A percentile compares a stretch with the other conserved stretches of the same genome.
Conservation (phyloP, 2,329 filamentous ascomycete species). For the Orbilia ellipsospora region DNA sequence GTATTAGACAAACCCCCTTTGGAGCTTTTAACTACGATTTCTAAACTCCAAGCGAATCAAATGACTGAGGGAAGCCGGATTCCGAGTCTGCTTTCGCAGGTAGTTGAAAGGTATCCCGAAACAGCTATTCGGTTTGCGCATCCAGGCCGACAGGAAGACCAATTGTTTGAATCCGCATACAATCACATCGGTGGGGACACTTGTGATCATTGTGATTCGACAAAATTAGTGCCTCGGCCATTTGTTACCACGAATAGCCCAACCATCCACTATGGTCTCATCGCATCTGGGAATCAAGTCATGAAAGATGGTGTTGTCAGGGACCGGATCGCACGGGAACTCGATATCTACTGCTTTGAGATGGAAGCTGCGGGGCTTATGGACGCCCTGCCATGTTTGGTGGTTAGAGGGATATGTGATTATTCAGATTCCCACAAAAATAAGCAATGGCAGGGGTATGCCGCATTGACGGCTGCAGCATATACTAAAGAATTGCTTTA, state of each 20-base stretch:
- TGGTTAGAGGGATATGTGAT: conserved; percentile 29
- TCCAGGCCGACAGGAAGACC: neutral
- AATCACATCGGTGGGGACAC: neutral
- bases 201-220: neutral
- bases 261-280: conserved; percentile 12
- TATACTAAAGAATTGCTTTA: conserved; percentile 11
- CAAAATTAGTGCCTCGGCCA: neutral
- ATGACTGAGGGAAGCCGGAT: neutral
- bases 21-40: conserved; percentile 4
- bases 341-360: conserved; percentile 12
- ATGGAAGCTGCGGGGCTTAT: conserved; percentile 26
- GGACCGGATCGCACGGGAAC: conserved; percentile 3
- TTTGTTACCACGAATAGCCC: neutral
- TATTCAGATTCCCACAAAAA: conserved; percentile 31
- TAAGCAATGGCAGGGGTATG: conserved; percentile 18
- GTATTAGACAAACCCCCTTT: conserved; percentile 10
- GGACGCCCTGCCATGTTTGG: conserved; percentile 14
- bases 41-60: neutral
- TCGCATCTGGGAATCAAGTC: conserved; percentile 26
- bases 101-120: neutral
- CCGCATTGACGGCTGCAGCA: conserved; percentile 14
- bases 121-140: too few species aligned
- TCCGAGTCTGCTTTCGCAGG: neutral
- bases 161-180: conserved; percentile 2
- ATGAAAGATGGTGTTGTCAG: conserved; percentile 19